These are phyloP conservation scores for Raffaelea ambrosiae DNA, from an alignment of 2,329 filamentous ascomycete species.

Conservation along the genomic window DNA sequence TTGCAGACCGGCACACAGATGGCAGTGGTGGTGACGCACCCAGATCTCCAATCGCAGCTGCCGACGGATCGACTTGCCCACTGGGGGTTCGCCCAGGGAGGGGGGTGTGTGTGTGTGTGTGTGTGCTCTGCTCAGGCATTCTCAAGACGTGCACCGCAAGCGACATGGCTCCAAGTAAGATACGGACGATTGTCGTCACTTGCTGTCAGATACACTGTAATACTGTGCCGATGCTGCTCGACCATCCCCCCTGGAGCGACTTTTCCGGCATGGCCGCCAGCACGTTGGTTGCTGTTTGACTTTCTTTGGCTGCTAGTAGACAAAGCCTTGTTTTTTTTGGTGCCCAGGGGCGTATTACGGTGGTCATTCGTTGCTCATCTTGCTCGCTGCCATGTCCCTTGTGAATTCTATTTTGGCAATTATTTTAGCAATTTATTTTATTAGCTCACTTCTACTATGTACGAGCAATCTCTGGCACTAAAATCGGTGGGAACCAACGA, in stretches of 20 bases:
- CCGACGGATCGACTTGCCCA: background rate
- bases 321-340: background rate
- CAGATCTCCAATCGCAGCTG: background rate
- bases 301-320: background rate
- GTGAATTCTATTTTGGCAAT: background rate
- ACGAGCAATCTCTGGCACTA: slow-evolving; percentile 1
- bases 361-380: no score
- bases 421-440: background rate
- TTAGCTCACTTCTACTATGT: background rate
- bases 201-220: background rate
- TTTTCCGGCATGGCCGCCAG: no score
- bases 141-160: no score
- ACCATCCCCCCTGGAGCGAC: no score
- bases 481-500: background rate
- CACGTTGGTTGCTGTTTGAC: no score
- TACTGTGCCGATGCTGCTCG: background rate
- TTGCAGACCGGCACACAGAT: no score
- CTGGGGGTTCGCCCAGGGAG: background rate
- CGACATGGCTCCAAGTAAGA: no score
- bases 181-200: no score
- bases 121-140: no score
- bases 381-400: no score
- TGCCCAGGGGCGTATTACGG: no score
- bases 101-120: background rate
- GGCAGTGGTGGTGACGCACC: no score